Evolutionary conservation across 129 eudicot species (phyloP), one percentile per base, ranked within the genome.

Genomic region (Pulicaria dysenterica): DNA sequence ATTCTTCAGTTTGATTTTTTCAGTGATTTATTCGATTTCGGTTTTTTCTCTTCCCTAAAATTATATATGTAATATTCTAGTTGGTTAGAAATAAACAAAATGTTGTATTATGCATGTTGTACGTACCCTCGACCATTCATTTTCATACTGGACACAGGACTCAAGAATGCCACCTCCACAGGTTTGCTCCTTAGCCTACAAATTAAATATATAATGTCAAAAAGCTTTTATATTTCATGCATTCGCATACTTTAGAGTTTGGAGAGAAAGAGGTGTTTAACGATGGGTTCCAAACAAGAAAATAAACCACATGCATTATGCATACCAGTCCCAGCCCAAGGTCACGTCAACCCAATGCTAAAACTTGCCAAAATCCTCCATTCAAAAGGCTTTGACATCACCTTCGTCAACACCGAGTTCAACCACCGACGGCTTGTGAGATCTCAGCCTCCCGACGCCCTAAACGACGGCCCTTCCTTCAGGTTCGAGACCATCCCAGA

Each of bases 401-500:
- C 83, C 39, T 79, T 78, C 6, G 73, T 77, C 9, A 70, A 60
- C 73, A 72, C 78, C 9, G 74, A 73, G 24, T 73, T 72, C 37
- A 80, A 64, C 69, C 84, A 81, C 53, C 69, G 40, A 13, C 78
- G 85, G 5, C 73, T 75, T 44, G 3, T 65, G 6, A 54, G 63
- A 31, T 54, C 79, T 5, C 65, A 49, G 24, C 73, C 73, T 0
- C 39, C n/a, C 8, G 48, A 65, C 6, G 8, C 58, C 44, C 43
- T 75, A 58, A 6, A 31, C 10, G 75, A 64, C 15, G 44, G 39
- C 51, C 74, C 78, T 44, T 56, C 62, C 7, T 72, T 73, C 39
- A 36, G 70, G 7, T 79, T 71, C 19, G 79, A 64, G 15, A 72
- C 83, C 74, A 65, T 79, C 17, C 81, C 84, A 0, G 87, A 83